Evolutionary conservation across 192 early-diverging fungal genomes (phyloP).

Genomic region (Ambispora gerdemannii): DNA sequence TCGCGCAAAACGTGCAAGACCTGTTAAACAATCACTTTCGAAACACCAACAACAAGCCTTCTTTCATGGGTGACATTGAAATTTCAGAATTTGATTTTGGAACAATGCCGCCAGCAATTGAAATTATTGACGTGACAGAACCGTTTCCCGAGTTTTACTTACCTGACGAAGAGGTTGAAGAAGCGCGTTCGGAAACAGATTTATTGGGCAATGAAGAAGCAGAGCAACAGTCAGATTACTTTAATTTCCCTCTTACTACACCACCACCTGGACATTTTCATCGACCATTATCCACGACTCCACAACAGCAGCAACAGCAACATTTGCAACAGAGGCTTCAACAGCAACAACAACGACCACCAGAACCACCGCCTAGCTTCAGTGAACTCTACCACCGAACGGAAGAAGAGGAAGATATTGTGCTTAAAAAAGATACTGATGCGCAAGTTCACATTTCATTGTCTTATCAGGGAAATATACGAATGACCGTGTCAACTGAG

Average conservation of each 20-base stretch:
- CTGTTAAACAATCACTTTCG: constrained; percentile 24
- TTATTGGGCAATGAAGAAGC: not conserved
- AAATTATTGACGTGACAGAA: constrained; percentile 70
- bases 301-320: not conserved
- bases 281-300: not conserved
- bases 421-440: constrained; percentile 53
- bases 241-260: not conserved
- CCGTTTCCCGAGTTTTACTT: constrained; percentile 76
- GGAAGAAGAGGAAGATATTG: constrained; percentile 7
- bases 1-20: constrained; percentile 29
- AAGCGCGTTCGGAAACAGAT: not conserved
- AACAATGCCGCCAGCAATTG: constrained; percentile 60
- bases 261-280: not conserved
- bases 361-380: no score
- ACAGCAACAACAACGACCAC: not conserved
- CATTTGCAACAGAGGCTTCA: not conserved
- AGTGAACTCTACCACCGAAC: no score
- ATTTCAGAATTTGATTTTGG: constrained; percentile 69
- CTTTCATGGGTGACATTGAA: constrained; percentile 67
- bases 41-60: constrained; percentile 44
- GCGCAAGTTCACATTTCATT: constrained; percentile 64
- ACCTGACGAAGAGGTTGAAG: constrained; percentile 37
- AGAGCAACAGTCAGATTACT: not conserved
- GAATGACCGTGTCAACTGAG: constrained; percentile 63
- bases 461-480: constrained; percentile 73